Percentiles rank a stretch among this genome's conserved stretches.
These are phyloP conservation scores for Neurospora africana DNA, from an alignment of 495 filamentous ascomycete species.

Conservation along the genomic window DNA sequence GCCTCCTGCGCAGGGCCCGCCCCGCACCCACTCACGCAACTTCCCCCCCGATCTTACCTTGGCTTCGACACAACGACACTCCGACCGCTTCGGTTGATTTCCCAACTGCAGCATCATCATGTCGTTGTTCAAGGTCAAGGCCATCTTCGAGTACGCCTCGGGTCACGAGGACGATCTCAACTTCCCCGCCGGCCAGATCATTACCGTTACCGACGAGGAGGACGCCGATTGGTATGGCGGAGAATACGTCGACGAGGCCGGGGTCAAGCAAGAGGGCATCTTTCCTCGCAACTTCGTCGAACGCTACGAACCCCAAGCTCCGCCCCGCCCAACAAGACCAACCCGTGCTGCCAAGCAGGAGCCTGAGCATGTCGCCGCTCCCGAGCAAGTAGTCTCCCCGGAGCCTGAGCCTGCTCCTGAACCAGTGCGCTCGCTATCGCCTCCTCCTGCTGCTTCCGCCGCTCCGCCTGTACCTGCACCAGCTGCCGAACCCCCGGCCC, in stretches of 20 bases:
- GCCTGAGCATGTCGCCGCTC: constrained; percentile 25
- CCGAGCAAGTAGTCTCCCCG: constrained; percentile 56
- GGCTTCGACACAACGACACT: not conserved
- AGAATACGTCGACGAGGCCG: constrained; percentile 68
- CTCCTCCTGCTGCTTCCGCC: constrained; percentile 16
- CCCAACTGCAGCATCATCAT: constrained; percentile 40
- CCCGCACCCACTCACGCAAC: constrained; percentile 9
- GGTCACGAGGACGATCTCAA: constrained; percentile 87
- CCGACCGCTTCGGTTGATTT: not conserved
- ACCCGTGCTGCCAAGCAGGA: constrained; percentile 62
- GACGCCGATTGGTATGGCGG: constrained; percentile 93
- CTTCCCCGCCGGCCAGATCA: constrained; percentile 75
- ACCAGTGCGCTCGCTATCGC: constrained; percentile 12
- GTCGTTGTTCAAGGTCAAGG: constrained; percentile 83
- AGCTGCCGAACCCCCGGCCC: constrained; percentile 25
- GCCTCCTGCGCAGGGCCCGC: not conserved
- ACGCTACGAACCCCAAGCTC: constrained; percentile 80
- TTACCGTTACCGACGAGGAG: constrained; percentile 86
- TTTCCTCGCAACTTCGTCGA: constrained; percentile 98
- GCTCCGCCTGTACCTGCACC: constrained; percentile 17
- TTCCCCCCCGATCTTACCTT: constrained; percentile 1
- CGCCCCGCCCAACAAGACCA: constrained; percentile 57
- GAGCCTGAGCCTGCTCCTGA: constrained; percentile 37
- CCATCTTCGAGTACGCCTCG: constrained; percentile 86
- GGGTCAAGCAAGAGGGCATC: constrained; percentile 70